A percentile compares a stretch with the other conserved stretches of the same genome.
Evolutionary conservation across 2,329 filamentous ascomycete species (phyloP).

Genomic region (Fusarium palustre): DNA sequence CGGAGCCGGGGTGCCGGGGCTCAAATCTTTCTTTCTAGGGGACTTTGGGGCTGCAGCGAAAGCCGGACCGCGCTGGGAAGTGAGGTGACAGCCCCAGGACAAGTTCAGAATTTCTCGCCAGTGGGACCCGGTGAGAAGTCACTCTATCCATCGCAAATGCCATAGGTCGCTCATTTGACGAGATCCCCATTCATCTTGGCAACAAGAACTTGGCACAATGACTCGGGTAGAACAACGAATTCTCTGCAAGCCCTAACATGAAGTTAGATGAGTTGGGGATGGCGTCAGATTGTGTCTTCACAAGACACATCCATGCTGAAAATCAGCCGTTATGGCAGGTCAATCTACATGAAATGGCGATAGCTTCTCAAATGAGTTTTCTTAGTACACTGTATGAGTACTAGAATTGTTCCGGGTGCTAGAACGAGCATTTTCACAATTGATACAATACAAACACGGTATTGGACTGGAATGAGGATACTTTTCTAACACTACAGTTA

Average conservation of each 20-base stretch:
- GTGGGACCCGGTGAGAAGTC: slow-evolving; percentile 24
- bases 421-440: slow-evolving; percentile 1
- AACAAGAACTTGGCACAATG: slow-evolving; percentile 23
- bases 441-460: not conserved
- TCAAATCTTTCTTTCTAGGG: slow-evolving; percentile 11
- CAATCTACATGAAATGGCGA: not conserved
- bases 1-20: slow-evolving; percentile 16
- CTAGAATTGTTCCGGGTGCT: not conserved
- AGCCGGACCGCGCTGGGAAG: slow-evolving; percentile 28
- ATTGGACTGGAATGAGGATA: not conserved
- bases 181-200: slow-evolving; percentile 9
- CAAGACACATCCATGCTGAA: slow-evolving; percentile 1
- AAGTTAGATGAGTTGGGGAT: slow-evolving; percentile 16
- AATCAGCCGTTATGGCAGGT: not conserved
- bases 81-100: not conserved
- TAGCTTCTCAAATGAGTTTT: not conserved
- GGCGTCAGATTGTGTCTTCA: slow-evolving; percentile 28
- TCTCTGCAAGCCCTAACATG: slow-evolving; percentile 9
- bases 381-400: not conserved
- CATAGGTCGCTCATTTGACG: slow-evolving; percentile 12
- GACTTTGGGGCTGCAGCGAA: not conserved
- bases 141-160: slow-evolving; percentile 2
- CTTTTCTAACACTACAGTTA: slow-evolving; percentile 9
- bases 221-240: slow-evolving; percentile 15
- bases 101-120: slow-evolving; percentile 28